A percentile compares a stretch with the other conserved stretches of the same genome.
phyloP scores from a whole-genome alignment of 1,284 basidiomycete species.

The Cryptococcus sp. region DNA sequence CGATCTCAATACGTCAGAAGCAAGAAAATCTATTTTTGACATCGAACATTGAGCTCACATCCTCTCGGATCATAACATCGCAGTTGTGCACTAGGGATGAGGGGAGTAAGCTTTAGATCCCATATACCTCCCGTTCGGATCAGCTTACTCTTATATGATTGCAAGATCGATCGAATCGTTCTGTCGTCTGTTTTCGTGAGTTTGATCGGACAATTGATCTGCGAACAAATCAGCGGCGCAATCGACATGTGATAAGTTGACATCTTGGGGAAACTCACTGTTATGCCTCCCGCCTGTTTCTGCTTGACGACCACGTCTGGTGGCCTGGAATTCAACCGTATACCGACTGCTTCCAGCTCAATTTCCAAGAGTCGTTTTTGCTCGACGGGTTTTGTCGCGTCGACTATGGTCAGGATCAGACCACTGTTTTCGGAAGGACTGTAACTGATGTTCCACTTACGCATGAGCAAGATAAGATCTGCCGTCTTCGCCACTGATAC shows the following conservation, averaged over 20 bases:
- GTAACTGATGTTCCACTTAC: slow-evolving; percentile 75
- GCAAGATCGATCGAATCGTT: slow-evolving; percentile 87
- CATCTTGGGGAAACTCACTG: slow-evolving; percentile 58
- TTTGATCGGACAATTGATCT: slow-evolving; percentile 89
- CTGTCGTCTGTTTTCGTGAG: slow-evolving; percentile 93
- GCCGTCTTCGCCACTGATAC: slow-evolving; percentile 93
- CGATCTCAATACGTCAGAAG: neutral
- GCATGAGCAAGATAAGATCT: slow-evolving; percentile 91
- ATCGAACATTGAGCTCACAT: slow-evolving; percentile 60
- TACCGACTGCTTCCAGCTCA: slow-evolving; percentile 94
- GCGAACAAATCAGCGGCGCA: slow-evolving; percentile 9
- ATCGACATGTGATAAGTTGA: neutral
- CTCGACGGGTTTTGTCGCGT: slow-evolving; percentile 94
- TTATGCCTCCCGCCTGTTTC: slow-evolving; percentile 77
- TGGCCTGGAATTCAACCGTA: slow-evolving; percentile 83
- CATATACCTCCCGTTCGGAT: slow-evolving; percentile 10
- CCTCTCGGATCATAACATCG: slow-evolving; percentile 95
- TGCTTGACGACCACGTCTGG: slow-evolving; percentile 75
- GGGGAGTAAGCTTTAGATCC: slow-evolving; percentile 6
- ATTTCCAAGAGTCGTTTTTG: slow-evolving; percentile 84
- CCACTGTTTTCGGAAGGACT: slow-evolving; percentile 1
- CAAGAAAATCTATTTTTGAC: too few species aligned
- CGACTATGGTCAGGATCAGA: slow-evolving; percentile 58
- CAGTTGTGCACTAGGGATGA: slow-evolving; percentile 72
- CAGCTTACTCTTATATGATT: slow-evolving; percentile 66